A percentile compares a stretch with the other conserved stretches of the same genome.
phyloP scores from a whole-genome alignment of 495 filamentous ascomycete species.

The Penicillium cosmopolitanum region DNA sequence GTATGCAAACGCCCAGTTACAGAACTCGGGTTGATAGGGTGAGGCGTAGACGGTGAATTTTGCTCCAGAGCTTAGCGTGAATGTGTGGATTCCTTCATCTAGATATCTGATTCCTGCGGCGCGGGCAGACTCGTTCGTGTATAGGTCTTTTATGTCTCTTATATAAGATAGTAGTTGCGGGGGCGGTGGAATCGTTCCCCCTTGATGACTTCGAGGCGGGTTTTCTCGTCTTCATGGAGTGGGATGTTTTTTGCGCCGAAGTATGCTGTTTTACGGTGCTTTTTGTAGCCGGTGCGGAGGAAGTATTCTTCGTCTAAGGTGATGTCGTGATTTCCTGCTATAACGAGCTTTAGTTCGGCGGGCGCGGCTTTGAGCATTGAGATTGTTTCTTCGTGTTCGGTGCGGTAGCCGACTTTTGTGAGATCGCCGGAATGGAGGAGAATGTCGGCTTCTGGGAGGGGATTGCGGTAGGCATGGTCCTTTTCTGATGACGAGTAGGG shows the following conservation, averaged over 20 bases:
- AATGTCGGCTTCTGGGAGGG: conserved; percentile 62
- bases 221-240: conserved; percentile 17
- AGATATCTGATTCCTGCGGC: conserved; percentile 62
- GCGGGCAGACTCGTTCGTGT: conserved; percentile 51
- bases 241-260: conserved; percentile 15
- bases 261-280: conserved; percentile 35
- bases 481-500: conserved; percentile 33
- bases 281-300: conserved; percentile 29
- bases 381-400: conserved; percentile 57
- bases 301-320: conserved; percentile 65
- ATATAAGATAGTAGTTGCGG: conserved; percentile 22
- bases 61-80: conserved; percentile 61
- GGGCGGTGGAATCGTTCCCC: conserved; percentile 2
- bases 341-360: conserved; percentile 75
- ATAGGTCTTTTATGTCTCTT: conserved; percentile 44
- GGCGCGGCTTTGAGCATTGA: conserved; percentile 56
- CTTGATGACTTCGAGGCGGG: conserved; percentile 10
- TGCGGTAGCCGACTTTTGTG: conserved; percentile 61
- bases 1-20: conserved; percentile 67
- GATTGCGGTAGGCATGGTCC: conserved; percentile 44
- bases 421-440: conserved; percentile 77
- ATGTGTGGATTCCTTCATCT: conserved; percentile 64
- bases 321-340: conserved; percentile 82
- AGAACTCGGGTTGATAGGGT: conserved; percentile 66
- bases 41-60: conserved; percentile 68